These are phyloP conservation scores for Ustilago lituana DNA, from an alignment of 1,284 basidiomycete genomes.

Conservation along the genomic window DNA sequence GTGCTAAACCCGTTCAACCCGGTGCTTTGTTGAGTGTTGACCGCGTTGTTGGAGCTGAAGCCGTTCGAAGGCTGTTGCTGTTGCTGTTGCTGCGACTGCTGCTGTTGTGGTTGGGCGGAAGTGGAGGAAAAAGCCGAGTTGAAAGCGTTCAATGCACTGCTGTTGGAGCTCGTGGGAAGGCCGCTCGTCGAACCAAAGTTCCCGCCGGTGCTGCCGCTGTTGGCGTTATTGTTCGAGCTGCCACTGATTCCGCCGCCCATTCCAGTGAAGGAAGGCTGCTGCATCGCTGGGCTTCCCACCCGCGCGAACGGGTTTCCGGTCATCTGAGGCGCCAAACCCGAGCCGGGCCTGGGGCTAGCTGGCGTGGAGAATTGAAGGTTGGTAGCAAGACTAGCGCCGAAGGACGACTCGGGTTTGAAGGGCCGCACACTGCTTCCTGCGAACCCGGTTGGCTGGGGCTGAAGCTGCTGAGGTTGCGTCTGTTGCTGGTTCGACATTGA, in stretches of 20 bases:
- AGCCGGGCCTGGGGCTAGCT: constrained; percentile 1
- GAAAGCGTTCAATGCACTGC: constrained; percentile 21
- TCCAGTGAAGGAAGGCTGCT: constrained; percentile 15
- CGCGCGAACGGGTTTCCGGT: constrained; percentile 56
- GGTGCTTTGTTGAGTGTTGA: constrained; percentile 2
- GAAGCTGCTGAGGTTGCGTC: constrained; percentile 22
- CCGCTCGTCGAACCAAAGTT: neutral
- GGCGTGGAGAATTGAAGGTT: constrained; percentile 18
- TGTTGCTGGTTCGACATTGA: constrained; percentile 7
- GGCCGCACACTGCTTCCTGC: constrained; percentile 43
- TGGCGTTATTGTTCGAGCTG: neutral
- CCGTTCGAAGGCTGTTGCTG: neutral
- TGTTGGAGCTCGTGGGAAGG: constrained; percentile 9
- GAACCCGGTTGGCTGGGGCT: constrained; percentile 56
- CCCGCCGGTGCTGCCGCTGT: constrained; percentile 4
- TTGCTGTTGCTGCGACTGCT: constrained; percentile 21
- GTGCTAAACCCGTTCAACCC: neutral
- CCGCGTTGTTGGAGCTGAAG: neutral
- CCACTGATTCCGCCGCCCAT: constrained; percentile 1
- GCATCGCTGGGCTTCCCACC: constrained; percentile 12
- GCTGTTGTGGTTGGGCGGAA: neutral
- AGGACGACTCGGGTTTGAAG: constrained; percentile 56
- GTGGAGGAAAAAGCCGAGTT: constrained; percentile 17
- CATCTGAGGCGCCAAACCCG: constrained; percentile 27
- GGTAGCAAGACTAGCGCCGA: constrained; percentile 46